phyloP scores from a whole-genome alignment of 2,329 filamentous ascomycete genomes.

The Lizonia empirigonia region DNA sequence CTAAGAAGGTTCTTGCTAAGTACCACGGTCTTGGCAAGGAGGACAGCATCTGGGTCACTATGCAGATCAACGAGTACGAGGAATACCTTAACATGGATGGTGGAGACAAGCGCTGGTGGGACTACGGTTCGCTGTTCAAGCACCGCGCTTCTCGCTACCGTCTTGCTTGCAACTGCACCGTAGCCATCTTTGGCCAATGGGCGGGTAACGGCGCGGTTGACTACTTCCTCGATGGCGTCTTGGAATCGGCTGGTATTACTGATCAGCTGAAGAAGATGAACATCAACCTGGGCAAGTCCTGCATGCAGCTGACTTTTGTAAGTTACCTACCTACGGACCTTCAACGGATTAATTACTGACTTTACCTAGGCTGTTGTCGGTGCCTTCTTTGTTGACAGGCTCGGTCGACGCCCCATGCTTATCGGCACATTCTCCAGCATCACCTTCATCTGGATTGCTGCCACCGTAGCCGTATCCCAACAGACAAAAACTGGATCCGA shows the following conservation, averaged over 20 bases:
- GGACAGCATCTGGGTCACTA: constrained; percentile 40
- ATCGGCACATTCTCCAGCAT: constrained; percentile 31
- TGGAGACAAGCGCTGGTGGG: constrained; percentile 43
- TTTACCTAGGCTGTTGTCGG: constrained; percentile 36
- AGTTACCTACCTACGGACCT: background rate
- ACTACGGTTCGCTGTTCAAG: constrained; percentile 39
- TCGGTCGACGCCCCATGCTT: constrained; percentile 43
- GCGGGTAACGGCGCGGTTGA: constrained; percentile 48
- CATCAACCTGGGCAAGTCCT: constrained; percentile 46
- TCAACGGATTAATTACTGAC: background rate
- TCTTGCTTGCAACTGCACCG: constrained; percentile 46
- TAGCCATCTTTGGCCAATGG: constrained; percentile 52
- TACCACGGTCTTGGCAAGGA: constrained; percentile 59
- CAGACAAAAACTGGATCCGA: constrained; percentile 19
- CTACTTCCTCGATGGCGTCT: constrained; percentile 42
- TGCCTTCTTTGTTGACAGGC: constrained; percentile 41
- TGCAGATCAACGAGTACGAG: constrained; percentile 47
- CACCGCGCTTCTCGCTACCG: constrained; percentile 40
- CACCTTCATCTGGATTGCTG: constrained; percentile 36
- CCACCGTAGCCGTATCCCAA: constrained; percentile 24
- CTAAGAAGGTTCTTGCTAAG: constrained; percentile 61
- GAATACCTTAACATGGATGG: constrained; percentile 35
- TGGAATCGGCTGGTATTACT: constrained; percentile 44
- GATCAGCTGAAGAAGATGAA: constrained; percentile 41
- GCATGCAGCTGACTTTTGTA: constrained; percentile 42